These are phyloP conservation scores for Schoenoplectus triqueter DNA, from an alignment of 202 grass and related monocot genomes.

Conservation along the genomic window DNA sequence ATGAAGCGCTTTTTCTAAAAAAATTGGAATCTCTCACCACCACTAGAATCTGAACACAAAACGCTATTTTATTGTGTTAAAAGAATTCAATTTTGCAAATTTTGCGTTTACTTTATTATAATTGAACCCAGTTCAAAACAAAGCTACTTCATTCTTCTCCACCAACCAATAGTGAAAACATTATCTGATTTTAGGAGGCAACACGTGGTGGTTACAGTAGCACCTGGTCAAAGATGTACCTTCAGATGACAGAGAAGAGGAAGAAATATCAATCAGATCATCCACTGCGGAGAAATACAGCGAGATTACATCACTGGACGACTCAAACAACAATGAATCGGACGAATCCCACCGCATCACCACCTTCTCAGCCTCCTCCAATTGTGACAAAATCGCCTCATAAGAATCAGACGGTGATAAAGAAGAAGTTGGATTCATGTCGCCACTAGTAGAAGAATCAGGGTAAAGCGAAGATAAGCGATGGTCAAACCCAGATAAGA, in stretches of 20 bases:
- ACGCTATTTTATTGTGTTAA: not conserved
- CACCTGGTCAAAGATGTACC: slow-evolving; percentile 53
- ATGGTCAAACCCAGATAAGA: slow-evolving; percentile 83
- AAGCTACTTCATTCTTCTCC: not conserved
- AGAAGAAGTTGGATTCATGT: slow-evolving; percentile 44
- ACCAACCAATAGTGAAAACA: not conserved
- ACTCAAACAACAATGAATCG: slow-evolving; percentile 78
- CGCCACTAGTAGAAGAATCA: slow-evolving; percentile 68
- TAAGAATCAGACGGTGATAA: not conserved
- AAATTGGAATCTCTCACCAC: not conserved
- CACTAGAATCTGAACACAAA: not conserved
- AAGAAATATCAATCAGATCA: slow-evolving; percentile 49
- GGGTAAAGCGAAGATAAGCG: slow-evolving; percentile 61
- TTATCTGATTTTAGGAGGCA: not conserved
- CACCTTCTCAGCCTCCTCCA: slow-evolving; percentile 71
- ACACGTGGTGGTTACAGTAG: too few relatives aligned
- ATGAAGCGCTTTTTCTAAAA: not conserved
- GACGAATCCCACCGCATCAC: slow-evolving; percentile 71
- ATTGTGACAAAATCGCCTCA: slow-evolving; percentile 24
- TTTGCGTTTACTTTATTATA: not conserved
- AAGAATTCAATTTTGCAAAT: not conserved
- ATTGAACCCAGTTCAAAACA: not conserved
- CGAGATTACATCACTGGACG: slow-evolving; percentile 49
- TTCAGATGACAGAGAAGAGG: slow-evolving; percentile 28
- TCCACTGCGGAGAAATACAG: slow-evolving; percentile 75